Evolutionary conservation across 176 grass and related monocot species (phyloP).

Genomic region (Oryza officinalis): DNA sequence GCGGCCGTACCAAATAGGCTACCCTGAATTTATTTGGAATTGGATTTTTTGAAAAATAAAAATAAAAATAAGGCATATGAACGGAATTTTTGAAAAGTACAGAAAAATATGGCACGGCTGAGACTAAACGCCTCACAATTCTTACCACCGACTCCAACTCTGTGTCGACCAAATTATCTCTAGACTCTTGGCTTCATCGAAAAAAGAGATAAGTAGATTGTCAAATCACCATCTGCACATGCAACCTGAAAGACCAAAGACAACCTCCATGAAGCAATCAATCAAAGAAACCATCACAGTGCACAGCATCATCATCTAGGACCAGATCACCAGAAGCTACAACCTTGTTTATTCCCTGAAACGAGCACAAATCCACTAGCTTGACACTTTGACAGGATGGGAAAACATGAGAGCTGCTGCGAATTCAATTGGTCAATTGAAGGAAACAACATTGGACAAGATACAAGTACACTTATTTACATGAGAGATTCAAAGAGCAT

Average conservation of each 20-base stretch:
- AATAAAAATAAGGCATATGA: too few relatives aligned
- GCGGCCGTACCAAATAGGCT: too few relatives aligned
- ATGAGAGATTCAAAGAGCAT: slow-evolving; percentile 40
- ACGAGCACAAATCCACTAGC: slow-evolving; percentile 11
- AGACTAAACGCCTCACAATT: too few relatives aligned
- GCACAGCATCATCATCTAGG: background rate
- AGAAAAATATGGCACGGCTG: too few relatives aligned
- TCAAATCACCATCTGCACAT: background rate
- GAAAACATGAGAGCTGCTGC: background rate
- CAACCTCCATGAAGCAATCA: background rate
- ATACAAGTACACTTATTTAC: slow-evolving; percentile 69
- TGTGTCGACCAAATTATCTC: background rate
- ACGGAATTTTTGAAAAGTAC: too few relatives aligned
- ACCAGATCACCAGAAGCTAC: background rate
- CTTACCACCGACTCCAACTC: too few relatives aligned
- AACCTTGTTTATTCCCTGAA: slow-evolving; percentile 9
- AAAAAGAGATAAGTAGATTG: background rate
- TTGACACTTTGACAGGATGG: background rate
- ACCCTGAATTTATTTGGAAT: too few relatives aligned
- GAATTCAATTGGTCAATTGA: slow-evolving; percentile 17
- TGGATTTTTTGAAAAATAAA: too few relatives aligned
- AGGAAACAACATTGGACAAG: slow-evolving; percentile 40
- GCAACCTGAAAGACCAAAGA: background rate
- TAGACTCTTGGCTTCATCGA: background rate
- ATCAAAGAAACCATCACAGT: background rate